phyloP scores from a whole-genome alignment of 2,329 filamentous ascomycete genomes.

The Stagonosporopsis cucurbitacearum region DNA sequence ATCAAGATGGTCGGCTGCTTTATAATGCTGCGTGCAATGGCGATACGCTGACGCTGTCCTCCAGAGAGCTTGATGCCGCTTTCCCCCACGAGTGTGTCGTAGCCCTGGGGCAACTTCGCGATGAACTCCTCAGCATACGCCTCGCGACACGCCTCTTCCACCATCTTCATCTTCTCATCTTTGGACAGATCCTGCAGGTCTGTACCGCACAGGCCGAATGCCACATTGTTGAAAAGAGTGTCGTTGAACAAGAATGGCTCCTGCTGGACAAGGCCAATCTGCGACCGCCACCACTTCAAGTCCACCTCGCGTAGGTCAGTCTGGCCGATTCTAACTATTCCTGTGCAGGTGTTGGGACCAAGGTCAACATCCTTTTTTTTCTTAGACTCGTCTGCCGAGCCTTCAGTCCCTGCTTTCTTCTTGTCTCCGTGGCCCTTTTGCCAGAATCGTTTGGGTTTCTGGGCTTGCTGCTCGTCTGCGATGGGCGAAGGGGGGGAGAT shows the following conservation, averaged over 20 bases:
- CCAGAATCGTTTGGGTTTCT: slow-evolving; percentile 23
- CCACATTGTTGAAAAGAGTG: slow-evolving; percentile 50
- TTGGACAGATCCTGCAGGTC: slow-evolving; percentile 60
- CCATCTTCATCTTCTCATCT: slow-evolving; percentile 64
- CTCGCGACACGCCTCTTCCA: slow-evolving; percentile 48
- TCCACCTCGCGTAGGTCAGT: slow-evolving; percentile 42
- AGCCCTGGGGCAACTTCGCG: slow-evolving; percentile 59
- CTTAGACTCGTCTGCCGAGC: slow-evolving; percentile 6
- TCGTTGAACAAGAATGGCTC: slow-evolving; percentile 52
- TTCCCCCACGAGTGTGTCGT: slow-evolving; percentile 77
- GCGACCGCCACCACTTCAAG: slow-evolving; percentile 54
- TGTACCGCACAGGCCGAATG: slow-evolving; percentile 48
- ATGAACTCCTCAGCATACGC: slow-evolving; percentile 51
- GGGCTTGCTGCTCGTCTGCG: slow-evolving; percentile 4
- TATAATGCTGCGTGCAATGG: slow-evolving; percentile 75
- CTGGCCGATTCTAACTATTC: slow-evolving; percentile 37
- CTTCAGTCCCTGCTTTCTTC: neutral
- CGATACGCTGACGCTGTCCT: slow-evolving; percentile 84
- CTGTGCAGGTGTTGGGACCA: slow-evolving; percentile 44
- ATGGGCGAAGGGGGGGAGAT: slow-evolving; percentile 5
- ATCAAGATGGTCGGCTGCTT: slow-evolving; percentile 71
- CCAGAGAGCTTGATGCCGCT: slow-evolving; percentile 78
- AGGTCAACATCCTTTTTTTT: slow-evolving; percentile 27
- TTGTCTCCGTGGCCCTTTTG: slow-evolving; percentile 12
- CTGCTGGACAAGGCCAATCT: slow-evolving; percentile 54